These are phyloP conservation scores for Tricholoma sp. DNA, from an alignment of 768 basidiomycete species.

Conservation along the genomic window DNA sequence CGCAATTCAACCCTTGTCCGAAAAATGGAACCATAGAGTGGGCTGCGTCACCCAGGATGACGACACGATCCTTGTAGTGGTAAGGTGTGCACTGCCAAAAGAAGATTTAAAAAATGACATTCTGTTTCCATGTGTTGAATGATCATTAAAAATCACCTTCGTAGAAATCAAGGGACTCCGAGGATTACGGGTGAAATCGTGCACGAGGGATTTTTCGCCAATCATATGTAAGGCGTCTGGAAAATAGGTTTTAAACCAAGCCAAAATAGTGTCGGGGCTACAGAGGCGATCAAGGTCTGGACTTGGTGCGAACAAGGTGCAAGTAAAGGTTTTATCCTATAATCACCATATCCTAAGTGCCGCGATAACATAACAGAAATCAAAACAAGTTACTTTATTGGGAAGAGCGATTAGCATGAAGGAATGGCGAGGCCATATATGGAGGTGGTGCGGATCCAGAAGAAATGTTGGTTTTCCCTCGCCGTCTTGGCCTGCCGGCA, in stretches of 20 bases:
- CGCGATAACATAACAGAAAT: slow-evolving; percentile 15
- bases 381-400: slow-evolving; percentile 68
- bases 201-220: slow-evolving; percentile 70
- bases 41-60: slow-evolving; percentile 91
- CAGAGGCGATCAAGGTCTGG: slow-evolving; percentile 64
- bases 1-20: slow-evolving; percentile 96
- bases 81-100: slow-evolving; percentile 70
- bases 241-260: slow-evolving; percentile 83
- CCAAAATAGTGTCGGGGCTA: slow-evolving; percentile 48
- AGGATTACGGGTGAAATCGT: slow-evolving; percentile 81
- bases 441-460: slow-evolving; percentile 92
- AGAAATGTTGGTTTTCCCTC: slow-evolving; percentile 65
- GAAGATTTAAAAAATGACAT: slow-evolving; percentile 13
- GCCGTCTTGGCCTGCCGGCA: slow-evolving; percentile 71
- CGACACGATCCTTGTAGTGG: slow-evolving; percentile 82
- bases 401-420: slow-evolving; percentile 99
- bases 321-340: slow-evolving; percentile 96
- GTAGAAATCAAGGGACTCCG: slow-evolving; percentile 87
- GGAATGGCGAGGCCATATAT: slow-evolving; percentile 98
- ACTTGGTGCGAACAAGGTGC: slow-evolving; percentile 90
- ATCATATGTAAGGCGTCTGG: slow-evolving; percentile 84
- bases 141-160: slow-evolving; percentile 52
- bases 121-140: slow-evolving; percentile 6
- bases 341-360: slow-evolving; percentile 23
- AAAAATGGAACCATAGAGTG: slow-evolving; percentile 99